Evolutionary conservation across 768 basidiomycete species (phyloP), one percentile per base, ranked within the genome.

Genomic region (Lentinula detonsa): DNA sequence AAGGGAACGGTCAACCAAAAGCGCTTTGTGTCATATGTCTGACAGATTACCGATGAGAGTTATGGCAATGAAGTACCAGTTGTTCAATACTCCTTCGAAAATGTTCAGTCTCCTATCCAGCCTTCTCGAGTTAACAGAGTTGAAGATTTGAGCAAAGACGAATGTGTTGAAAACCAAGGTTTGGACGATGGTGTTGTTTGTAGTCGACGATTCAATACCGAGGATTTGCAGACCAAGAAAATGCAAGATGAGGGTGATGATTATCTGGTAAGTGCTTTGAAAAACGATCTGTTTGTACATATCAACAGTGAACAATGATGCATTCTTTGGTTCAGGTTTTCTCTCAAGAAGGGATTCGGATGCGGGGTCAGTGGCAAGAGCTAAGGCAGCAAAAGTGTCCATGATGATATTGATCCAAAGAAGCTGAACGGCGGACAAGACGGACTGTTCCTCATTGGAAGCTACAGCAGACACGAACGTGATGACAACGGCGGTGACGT

Each of bases 351-450:
- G 82, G 5, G 78, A 71, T 51, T 86, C 86, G 1, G 88, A 85
- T 0, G 97, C 95, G 8, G 95, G 95, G 72, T 98, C 97, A 28
- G 97, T 98, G 16, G 97, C 96, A 55, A 99, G 85, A 11, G 97
- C 97, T 55, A 98, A 86, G 28, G 97, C 97, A 60, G 97, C 97
- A 70, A 99, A 98, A 1, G 94, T 96, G 71, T 97, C 95, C 95
- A 96, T 96, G 72, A 96, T 96, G 63, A 98, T 89, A 79, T 98
- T 98, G 74, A 98, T 93, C 95, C 97, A 99, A 21, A 99, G 85
- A 5, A 99, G 76, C 71, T 99, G 97, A 1, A 99, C 97, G 35
- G 97, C 96, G 23, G 91, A 88, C 33, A 99, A 78, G n/a, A 93
- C 95, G 1, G 95, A 93, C 9, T 77, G 67, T 70, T 97, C 95